Conservation (phyloP, 768 basidiomycete genomes). For the Suillus subalutaceus region DNA sequence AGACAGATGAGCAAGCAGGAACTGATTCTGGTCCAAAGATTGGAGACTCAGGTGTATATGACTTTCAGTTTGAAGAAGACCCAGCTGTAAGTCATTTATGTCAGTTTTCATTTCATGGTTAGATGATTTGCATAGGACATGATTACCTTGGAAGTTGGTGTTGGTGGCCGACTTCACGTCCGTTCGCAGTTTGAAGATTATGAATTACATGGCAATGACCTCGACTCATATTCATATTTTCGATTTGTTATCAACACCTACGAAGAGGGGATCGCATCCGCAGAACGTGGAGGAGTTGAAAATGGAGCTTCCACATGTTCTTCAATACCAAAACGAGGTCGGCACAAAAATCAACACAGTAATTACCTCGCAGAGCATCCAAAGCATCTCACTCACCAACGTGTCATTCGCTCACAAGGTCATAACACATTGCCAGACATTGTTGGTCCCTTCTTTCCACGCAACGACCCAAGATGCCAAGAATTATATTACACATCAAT, state of each 20-base stretch:
- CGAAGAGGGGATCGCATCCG: constrained; percentile 17
- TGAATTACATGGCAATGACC: neutral
- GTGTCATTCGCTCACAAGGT: constrained; percentile 22
- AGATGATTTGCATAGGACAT: neutral
- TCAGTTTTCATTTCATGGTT: too few relatives aligned
- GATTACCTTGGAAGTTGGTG: neutral
- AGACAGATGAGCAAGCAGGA: too few relatives aligned
- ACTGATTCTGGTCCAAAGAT: too few relatives aligned
- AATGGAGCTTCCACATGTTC: neutral
- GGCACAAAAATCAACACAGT: constrained; percentile 18
- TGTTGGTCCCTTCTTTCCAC: constrained; percentile 36
- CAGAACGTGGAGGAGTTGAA: too few relatives aligned
- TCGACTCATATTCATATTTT: neutral
- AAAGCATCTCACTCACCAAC: constrained; percentile 7
- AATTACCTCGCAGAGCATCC: constrained; percentile 24
- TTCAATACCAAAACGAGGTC: constrained; percentile 12
- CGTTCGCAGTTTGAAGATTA: neutral
- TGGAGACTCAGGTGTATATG: too few relatives aligned
- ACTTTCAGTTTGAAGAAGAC: too few relatives aligned
- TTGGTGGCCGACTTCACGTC: neutral
- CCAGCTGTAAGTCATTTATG: too few relatives aligned
- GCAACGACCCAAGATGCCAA: too few relatives aligned
- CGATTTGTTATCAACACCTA: constrained; percentile 37
- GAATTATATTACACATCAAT: constrained; percentile 18
- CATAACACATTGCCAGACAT: constrained; percentile 41